Evolutionary conservation across 495 filamentous ascomycete genomes (phyloP).

Genomic region (Rostrohypoxylon terebratum): DNA sequence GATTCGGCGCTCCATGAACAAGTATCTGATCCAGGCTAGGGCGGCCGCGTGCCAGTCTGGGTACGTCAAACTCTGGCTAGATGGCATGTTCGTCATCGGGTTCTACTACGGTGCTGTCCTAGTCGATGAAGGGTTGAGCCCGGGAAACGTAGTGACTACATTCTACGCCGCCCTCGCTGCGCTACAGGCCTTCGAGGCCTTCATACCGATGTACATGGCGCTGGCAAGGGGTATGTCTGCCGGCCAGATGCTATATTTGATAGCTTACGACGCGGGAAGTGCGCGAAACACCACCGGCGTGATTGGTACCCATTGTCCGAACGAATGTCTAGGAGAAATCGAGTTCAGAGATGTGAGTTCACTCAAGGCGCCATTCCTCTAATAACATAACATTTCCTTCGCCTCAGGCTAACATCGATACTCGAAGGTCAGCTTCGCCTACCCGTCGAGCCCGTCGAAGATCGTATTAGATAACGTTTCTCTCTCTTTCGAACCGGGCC

Average conservation of each 20-base stretch:
- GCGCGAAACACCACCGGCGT: slow-evolving; percentile 47
- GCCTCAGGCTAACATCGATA: slow-evolving; percentile 25
- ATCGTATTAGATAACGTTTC: slow-evolving; percentile 66
- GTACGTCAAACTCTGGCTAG: slow-evolving; percentile 76
- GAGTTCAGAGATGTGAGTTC: slow-evolving; percentile 74
- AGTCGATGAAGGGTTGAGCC: slow-evolving; percentile 63
- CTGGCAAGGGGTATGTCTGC: slow-evolving; percentile 86
- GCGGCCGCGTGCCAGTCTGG: slow-evolving; percentile 77
- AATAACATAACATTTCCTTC: not conserved
- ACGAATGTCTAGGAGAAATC: slow-evolving; percentile 72
- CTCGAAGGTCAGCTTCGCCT: slow-evolving; percentile 82
- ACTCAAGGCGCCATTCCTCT: not conserved
- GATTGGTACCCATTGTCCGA: slow-evolving; percentile 47
- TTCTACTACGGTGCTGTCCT: slow-evolving; percentile 89
- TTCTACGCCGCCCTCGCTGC: slow-evolving; percentile 86
- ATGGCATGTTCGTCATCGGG: slow-evolving; percentile 87
- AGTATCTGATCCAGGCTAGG: slow-evolving; percentile 75
- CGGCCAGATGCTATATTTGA: slow-evolving; percentile 64
- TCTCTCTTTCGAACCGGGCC: slow-evolving; percentile 76
- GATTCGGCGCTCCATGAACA: slow-evolving; percentile 68
- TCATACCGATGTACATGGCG: slow-evolving; percentile 79
- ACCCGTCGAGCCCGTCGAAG: slow-evolving; percentile 77
- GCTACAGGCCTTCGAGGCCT: slow-evolving; percentile 75
- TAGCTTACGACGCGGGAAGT: slow-evolving; percentile 34
- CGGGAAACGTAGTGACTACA: slow-evolving; percentile 82